Percentiles rank a stretch among this genome's conserved stretches.
phyloP scores from a whole-genome alignment of 495 filamentous ascomycete species.

The Cryomyces minteri region DNA sequence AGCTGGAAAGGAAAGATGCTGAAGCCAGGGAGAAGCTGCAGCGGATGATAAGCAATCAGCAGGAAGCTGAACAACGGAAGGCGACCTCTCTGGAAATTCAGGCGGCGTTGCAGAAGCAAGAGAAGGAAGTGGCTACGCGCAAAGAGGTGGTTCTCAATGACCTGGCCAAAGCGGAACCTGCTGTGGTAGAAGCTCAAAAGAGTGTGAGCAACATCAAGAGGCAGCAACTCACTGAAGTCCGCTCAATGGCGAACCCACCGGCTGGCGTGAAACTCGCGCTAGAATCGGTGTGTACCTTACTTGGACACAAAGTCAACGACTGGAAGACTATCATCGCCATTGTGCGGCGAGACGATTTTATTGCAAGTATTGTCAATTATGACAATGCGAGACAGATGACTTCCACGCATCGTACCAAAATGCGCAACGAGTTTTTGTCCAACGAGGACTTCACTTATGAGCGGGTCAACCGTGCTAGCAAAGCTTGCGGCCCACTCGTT shows the following conservation, averaged over 20 bases:
- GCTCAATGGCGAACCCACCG: slow-evolving; percentile 87
- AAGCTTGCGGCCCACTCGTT: slow-evolving; percentile 89
- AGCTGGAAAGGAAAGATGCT: slow-evolving; percentile 81
- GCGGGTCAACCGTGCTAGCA: slow-evolving; percentile 84
- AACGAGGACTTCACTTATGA: slow-evolving; percentile 93
- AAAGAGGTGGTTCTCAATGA: slow-evolving; percentile 74
- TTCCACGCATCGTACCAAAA: slow-evolving; percentile 54
- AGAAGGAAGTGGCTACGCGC: slow-evolving; percentile 68
- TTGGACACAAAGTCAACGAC: slow-evolving; percentile 74
- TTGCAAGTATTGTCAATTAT: slow-evolving; percentile 93
- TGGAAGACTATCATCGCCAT: slow-evolving; percentile 86
- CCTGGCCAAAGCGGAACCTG: slow-evolving; percentile 80
- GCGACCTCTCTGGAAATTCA: slow-evolving; percentile 77
- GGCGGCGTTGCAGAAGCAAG: slow-evolving; percentile 67
- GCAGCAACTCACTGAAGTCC: slow-evolving; percentile 91
- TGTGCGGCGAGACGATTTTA: slow-evolving; percentile 85
- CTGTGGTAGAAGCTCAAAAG: slow-evolving; percentile 78
- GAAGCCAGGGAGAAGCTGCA: slow-evolving; percentile 96
- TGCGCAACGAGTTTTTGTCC: slow-evolving; percentile 82
- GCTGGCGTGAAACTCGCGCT: slow-evolving; percentile 78
- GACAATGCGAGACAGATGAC: slow-evolving; percentile 96
- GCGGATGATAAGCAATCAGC: slow-evolving; percentile 90
- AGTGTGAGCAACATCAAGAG: slow-evolving; percentile 96
- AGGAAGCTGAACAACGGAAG: slow-evolving; percentile 85
- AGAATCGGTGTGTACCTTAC: slow-evolving; percentile 83